Conservation (phyloP, 305 asterid species). For the Stenogyne calaminthoides region DNA sequence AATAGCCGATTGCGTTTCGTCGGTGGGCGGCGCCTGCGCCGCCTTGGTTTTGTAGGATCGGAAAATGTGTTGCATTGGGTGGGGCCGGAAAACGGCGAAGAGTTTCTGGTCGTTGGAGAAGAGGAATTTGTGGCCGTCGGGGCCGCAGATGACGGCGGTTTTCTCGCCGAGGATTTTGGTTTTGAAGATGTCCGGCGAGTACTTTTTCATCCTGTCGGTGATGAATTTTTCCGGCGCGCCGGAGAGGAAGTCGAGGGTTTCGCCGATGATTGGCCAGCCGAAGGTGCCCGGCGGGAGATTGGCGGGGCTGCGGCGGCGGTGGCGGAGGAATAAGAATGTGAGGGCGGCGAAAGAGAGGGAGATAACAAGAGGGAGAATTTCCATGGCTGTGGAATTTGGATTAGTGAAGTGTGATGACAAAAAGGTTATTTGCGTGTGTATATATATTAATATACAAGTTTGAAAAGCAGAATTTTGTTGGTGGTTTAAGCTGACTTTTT, state of each 20-base stretch:
- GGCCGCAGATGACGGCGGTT: slow-evolving; percentile 65
- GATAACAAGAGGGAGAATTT: slow-evolving; percentile 18
- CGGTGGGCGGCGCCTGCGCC: background rate
- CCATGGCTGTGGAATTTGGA: slow-evolving; percentile 18
- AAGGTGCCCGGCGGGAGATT: slow-evolving; percentile 65
- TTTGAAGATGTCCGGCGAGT: slow-evolving; percentile 53
- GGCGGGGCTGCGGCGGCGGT: background rate
- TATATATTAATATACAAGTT: too few relatives aligned
- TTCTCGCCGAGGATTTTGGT: slow-evolving; percentile 63
- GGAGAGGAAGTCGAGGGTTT: slow-evolving; percentile 47
- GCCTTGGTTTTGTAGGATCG: slow-evolving; percentile 43
- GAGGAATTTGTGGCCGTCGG: slow-evolving; percentile 60
- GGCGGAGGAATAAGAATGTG: background rate
- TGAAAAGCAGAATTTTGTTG: too few relatives aligned
- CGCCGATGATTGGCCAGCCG: slow-evolving; percentile 67
- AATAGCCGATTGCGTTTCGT: slow-evolving; percentile 36
- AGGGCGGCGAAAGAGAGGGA: slow-evolving; percentile 19
- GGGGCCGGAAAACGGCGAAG: slow-evolving; percentile 57
- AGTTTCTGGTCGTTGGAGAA: slow-evolving; percentile 56
- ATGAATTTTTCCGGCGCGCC: slow-evolving; percentile 62
- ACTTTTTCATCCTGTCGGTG: slow-evolving; percentile 46
- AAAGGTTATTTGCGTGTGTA: too few relatives aligned
- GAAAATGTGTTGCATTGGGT: slow-evolving; percentile 52
- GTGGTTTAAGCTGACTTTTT: too few relatives aligned
- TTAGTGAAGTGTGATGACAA: background rate